These are phyloP conservation scores for Chlamydomonas schloesseri DNA, from an alignment of 139 green algal species.

Conservation along the genomic window DNA sequence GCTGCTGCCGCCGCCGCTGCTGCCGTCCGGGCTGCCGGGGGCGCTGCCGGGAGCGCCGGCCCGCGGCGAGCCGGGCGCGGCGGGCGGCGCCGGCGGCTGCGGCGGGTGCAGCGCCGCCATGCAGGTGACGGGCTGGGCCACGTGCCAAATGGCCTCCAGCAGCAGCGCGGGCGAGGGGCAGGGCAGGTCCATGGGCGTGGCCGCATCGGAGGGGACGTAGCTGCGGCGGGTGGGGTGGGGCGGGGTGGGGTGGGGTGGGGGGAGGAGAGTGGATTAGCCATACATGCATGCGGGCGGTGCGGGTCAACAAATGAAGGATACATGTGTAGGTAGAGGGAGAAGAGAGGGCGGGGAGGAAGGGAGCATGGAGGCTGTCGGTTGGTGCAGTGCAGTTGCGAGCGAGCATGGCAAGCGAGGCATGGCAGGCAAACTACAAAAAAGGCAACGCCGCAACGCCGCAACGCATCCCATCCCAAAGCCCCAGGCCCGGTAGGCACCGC, in stretches of 20 bases:
- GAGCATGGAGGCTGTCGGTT: no score
- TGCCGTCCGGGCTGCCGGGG: neutral
- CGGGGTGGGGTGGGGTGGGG: neutral
- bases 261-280: neutral
- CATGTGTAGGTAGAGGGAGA: no score
- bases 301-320: no score
- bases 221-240: neutral
- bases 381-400: no score
- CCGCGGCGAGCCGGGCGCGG: neutral
- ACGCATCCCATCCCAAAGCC: no score
- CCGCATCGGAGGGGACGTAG: neutral
- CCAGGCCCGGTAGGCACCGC: no score
- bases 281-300: neutral
- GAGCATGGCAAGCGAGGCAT: no score
- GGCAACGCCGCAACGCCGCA: no score
- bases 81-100: no score
- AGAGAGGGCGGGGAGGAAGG: no score
- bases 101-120: slow-evolving; percentile 5
- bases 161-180: slow-evolving; percentile 5
- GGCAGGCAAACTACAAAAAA: no score
- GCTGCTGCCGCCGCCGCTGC: neutral
- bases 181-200: neutral
- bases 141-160: slow-evolving; percentile 25
- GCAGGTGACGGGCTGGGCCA: slow-evolving; percentile 15
- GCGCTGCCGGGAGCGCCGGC: neutral